These are phyloP conservation scores for Fistulinella prunicolor DNA, from an alignment of 768 basidiomycete species.

Conservation along the genomic window DNA sequence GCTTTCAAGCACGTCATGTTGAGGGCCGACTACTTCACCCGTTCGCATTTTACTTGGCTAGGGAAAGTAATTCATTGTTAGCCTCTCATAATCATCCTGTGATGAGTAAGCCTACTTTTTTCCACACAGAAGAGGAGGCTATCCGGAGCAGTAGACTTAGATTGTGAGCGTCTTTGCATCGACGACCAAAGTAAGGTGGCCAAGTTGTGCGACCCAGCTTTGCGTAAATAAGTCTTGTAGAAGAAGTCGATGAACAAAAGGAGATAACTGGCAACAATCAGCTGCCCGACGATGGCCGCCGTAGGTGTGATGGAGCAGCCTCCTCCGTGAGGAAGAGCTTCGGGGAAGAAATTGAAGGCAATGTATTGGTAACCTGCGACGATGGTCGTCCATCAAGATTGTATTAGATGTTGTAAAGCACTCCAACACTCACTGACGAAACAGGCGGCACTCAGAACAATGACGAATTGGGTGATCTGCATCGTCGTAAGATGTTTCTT, in stretches of 20 bases:
- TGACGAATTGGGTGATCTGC: constrained; percentile 22
- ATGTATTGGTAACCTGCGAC: constrained; percentile 17
- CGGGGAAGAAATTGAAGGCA: constrained; percentile 19
- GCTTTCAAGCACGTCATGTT: too few relatives aligned
- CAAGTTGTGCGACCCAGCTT: not conserved
- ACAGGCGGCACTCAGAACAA: constrained; percentile 8
- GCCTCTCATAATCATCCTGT: too few relatives aligned
- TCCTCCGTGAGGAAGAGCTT: constrained; percentile 15
- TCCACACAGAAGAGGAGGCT: constrained; percentile 13
- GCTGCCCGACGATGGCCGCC: constrained; percentile 9
- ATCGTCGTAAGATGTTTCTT: constrained; percentile 24
- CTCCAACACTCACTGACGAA: constrained; percentile 12
- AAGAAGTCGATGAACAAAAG: constrained; percentile 24
- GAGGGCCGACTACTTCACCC: too few relatives aligned
- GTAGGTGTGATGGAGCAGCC: constrained; percentile 14
- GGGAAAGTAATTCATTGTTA: too few relatives aligned
- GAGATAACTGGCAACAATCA: constrained; percentile 19
- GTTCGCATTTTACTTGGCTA: too few relatives aligned
- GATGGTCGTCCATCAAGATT: not conserved
- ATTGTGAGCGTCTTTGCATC: not conserved
- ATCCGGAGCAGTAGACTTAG: not conserved
- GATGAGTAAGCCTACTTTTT: constrained; percentile 11
- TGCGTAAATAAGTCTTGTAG: constrained; percentile 14
- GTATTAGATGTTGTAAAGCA: too few relatives aligned
- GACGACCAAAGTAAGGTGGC: not conserved